These are phyloP conservation scores for Saussurea involucrata DNA, from an alignment of 129 eudicot genomes.

Conservation along the genomic window DNA sequence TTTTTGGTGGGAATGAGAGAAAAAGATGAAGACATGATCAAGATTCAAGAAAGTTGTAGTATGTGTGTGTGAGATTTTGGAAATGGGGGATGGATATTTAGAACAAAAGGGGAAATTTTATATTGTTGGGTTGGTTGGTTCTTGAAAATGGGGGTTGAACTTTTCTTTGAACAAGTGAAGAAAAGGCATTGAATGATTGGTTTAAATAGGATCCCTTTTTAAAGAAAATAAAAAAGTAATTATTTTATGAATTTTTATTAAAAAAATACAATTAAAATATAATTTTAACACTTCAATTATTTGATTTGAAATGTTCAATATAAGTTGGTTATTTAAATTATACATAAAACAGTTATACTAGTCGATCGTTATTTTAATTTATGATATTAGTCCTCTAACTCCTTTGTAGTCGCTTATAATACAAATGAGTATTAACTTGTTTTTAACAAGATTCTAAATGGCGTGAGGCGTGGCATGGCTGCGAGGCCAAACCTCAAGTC, in stretches of 20 bases:
- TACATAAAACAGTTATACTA: neutral
- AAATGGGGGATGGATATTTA: constrained; percentile 18
- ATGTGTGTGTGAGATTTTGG: constrained; percentile 2
- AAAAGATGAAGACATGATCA: constrained; percentile 17
- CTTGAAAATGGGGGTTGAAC: constrained; percentile 24
- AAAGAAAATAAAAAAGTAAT: constrained; percentile 1
- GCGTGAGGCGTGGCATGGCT: no score
- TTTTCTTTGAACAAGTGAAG: constrained; percentile 20
- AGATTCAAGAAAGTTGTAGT: constrained; percentile 5
- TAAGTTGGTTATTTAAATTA: neutral
- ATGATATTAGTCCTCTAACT: neutral
- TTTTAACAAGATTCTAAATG: neutral
- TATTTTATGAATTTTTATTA: neutral
- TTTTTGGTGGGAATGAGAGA: constrained; percentile 7
- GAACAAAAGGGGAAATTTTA: constrained; percentile 29
- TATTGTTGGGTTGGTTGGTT: constrained; percentile 35
- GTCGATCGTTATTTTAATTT: no score
- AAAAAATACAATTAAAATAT: neutral
- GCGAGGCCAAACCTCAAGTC: no score
- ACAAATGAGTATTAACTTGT: neutral
- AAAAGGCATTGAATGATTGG: constrained; percentile 29
- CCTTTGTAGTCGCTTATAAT: neutral
- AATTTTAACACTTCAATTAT: neutral
- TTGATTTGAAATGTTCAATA: neutral
- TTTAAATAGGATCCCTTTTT: constrained; percentile 21